Conservation (phyloP, 2,329 filamentous ascomycete species). For the Penicillium griseofulvum region DNA sequence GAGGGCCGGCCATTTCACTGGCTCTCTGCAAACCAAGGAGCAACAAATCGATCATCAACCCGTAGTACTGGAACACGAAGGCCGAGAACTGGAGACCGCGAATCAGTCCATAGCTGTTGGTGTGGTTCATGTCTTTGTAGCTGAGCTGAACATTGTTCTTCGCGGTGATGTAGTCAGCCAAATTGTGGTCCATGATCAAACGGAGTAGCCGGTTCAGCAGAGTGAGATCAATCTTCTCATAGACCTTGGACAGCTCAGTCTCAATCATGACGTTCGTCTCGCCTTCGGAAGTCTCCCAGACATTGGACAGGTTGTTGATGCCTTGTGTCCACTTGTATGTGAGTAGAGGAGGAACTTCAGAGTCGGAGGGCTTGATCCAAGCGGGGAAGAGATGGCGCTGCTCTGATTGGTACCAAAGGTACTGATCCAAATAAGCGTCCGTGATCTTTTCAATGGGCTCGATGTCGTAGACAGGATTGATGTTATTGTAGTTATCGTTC, state of each 20-base stretch:
- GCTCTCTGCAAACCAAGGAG: slow-evolving; percentile 90
- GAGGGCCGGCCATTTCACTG: slow-evolving; percentile 95
- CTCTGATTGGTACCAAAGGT: slow-evolving; percentile 98
- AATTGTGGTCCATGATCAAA: slow-evolving; percentile 98
- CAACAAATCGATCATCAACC: slow-evolving; percentile 87
- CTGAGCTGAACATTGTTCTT: slow-evolving; percentile 99
- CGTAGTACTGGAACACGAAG: slow-evolving; percentile 99
- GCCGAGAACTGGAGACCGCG: slow-evolving; percentile 96
- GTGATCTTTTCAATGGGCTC: slow-evolving; percentile 99
- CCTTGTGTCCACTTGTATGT: slow-evolving; percentile 99
- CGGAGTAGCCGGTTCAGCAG: slow-evolving; percentile 88
- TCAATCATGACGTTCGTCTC: slow-evolving; percentile 99
- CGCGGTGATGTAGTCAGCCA: slow-evolving; percentile 97
- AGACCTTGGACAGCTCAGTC: slow-evolving; percentile 97
- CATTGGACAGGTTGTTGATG: slow-evolving; percentile 94
- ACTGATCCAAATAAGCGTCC: slow-evolving; percentile 96
- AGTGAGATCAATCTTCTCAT: slow-evolving; percentile 98
- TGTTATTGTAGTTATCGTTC: slow-evolving; percentile 99
- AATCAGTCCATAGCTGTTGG: slow-evolving; percentile 98
- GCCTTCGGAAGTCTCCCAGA: slow-evolving; percentile 91
- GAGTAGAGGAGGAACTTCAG: slow-evolving; percentile 88
- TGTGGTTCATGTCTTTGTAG: slow-evolving; percentile 99
- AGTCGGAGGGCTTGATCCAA: slow-evolving; percentile 99
- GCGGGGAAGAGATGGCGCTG: slow-evolving; percentile 94
- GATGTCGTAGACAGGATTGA: slow-evolving; percentile 98